Conservation (phyloP, 2,329 filamentous ascomycete genomes). For the Xylaria sp. region DNA sequence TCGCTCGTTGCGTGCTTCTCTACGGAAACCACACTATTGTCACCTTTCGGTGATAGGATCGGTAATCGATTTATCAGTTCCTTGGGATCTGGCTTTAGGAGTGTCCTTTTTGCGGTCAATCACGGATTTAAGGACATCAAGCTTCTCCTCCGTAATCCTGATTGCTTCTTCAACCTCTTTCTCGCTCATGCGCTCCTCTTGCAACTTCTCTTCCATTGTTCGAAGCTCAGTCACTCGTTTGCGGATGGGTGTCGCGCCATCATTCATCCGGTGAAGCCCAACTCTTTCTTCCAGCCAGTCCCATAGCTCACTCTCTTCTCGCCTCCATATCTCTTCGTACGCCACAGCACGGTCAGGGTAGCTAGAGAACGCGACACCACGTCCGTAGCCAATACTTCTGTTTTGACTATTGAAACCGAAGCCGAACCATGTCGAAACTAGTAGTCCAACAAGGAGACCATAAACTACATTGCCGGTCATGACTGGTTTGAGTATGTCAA, state of each 20-base stretch:
- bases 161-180: constrained; percentile 83
- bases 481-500: constrained; percentile 75
- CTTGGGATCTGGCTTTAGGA: constrained; percentile 31
- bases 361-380: constrained; percentile 54
- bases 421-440: constrained; percentile 80
- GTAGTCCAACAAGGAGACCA: constrained; percentile 75
- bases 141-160: constrained; percentile 83
- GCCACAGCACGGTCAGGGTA: constrained; percentile 77
- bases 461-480: constrained; percentile 82
- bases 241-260: constrained; percentile 53
- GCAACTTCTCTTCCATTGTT: constrained; percentile 68
- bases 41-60: constrained; percentile 19
- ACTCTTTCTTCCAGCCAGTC: constrained; percentile 91
- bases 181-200: constrained; percentile 72
- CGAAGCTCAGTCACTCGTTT: constrained; percentile 64
- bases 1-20: constrained; percentile 12
- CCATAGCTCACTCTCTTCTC: constrained; percentile 90
- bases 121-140: constrained; percentile 79
- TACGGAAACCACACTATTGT: not conserved
- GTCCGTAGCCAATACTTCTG: constrained; percentile 52
- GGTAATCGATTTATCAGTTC: not conserved
- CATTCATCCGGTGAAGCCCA: constrained; percentile 71
- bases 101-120: constrained; percentile 66
- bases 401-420: constrained; percentile 61
- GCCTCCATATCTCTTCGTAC: constrained; percentile 92